Conservation (phyloP, 2,329 filamentous ascomycete genomes). For the Aureobasidium sp. region DNA sequence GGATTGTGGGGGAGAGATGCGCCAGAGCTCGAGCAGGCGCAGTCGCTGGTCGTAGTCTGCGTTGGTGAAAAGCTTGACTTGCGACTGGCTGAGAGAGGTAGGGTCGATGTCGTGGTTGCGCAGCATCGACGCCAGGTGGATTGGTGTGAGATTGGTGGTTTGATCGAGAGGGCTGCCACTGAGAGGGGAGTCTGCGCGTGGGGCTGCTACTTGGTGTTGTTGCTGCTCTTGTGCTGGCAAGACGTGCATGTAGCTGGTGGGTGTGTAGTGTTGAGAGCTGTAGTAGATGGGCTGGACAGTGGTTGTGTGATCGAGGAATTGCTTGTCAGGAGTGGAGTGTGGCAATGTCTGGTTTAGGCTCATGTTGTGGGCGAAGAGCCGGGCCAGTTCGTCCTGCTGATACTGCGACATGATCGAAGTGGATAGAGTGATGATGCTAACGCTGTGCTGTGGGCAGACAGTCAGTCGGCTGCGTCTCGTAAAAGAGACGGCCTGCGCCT, state of each 20-base stretch:
- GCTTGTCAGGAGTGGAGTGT: slow-evolving; percentile 28
- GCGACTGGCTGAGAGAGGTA: slow-evolving; percentile 60
- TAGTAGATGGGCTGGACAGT: slow-evolving; percentile 54
- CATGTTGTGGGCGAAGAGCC: slow-evolving; percentile 71
- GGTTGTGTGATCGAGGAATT: slow-evolving; percentile 30
- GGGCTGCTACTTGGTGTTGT: slow-evolving; percentile 25
- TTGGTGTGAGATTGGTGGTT: slow-evolving; percentile 33
- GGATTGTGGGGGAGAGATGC: slow-evolving; percentile 64
- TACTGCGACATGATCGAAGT: slow-evolving; percentile 40
- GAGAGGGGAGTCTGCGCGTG: slow-evolving; percentile 13
- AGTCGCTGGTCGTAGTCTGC: slow-evolving; percentile 66
- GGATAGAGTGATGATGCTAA: slow-evolving; percentile 26
- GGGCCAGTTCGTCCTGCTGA: slow-evolving; percentile 73
- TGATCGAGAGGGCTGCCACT: slow-evolving; percentile 22
- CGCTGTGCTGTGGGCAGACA: slow-evolving; percentile 36
- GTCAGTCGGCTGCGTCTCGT: slow-evolving; percentile 13
- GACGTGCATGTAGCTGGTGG: slow-evolving; percentile 60
- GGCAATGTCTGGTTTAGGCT: slow-evolving; percentile 43
- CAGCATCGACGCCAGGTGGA: slow-evolving; percentile 47
- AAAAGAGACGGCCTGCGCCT: slow-evolving; percentile 24
- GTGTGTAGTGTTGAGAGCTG: slow-evolving; percentile 62
- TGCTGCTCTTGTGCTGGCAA: slow-evolving; percentile 27
- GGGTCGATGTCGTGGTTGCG: slow-evolving; percentile 64
- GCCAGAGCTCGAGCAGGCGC: slow-evolving; percentile 77
- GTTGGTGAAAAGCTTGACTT: slow-evolving; percentile 70